Base-by-base conservation (phyloP, 1,139 yeast species). In the Blastobotrys capitulatus region DNA sequence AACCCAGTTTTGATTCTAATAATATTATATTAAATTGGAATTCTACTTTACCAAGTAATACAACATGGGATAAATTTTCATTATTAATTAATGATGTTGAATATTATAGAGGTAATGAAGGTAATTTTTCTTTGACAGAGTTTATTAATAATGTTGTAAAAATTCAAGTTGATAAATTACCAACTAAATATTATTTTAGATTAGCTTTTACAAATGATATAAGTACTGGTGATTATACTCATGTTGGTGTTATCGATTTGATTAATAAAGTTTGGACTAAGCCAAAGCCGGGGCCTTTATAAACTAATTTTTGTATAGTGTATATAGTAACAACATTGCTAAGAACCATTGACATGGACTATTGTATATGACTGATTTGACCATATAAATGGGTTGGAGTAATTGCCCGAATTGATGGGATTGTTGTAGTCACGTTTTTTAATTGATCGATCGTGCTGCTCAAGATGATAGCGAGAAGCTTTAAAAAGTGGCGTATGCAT, bases 81-180 rank as follows among this genome's bases (percentile, higher is more conserved):
- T 64, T 88, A 40, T 65, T 88, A 44, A 69, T 89, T 38, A 86
- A 89, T 60, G 96, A 89, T 60, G 70, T 88, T n/a, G 96, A 88
- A 63, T 70, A 81, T 37, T 85, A 76, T 60, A 77, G 82, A 3
- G 95, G 87, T 1, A 42, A 54, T 9, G 56, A 38, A 1, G 57
- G 63, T 2, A 35, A 51, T 9, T 65, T 63, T 51, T 57, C 64
- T 19, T 43, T 67, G 27, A 51, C 62, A 6, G 49, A 50, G 7
- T 65, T 66, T 65, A 48, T 60, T 2, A 20, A 46, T 38, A 22
- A 41, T 22, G 45, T 38, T 35, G 46, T 29, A 3, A 29, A 29
- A 12, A 6, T 12, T 12, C 32, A 29, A 29, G 4, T 29, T 49
- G 46, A 40, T 44, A 25, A 20, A 48, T 38, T 34, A 18, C 29